A percentile compares a stretch with the other conserved stretches of the same genome.
Evolutionary conservation across 2,329 filamentous ascomycete species (phyloP).

Genomic region (Alternaria consortialis): DNA sequence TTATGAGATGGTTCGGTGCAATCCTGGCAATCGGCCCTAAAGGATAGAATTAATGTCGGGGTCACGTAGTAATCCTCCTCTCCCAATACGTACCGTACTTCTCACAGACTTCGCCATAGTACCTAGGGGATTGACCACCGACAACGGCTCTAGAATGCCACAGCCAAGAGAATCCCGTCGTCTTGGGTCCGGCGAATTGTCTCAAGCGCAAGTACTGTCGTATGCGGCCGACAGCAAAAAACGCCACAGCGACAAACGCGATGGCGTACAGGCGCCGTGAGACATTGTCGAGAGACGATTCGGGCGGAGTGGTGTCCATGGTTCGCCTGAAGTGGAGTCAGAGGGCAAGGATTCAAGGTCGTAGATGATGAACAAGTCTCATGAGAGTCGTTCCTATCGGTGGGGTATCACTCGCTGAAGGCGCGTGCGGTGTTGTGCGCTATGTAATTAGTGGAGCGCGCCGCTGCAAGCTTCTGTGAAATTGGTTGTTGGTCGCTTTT

Average conservation of each 20-base stretch:
- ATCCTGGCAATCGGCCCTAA: slow-evolving; percentile 55
- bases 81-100: slow-evolving; percentile 38
- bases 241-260: slow-evolving; percentile 22
- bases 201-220: slow-evolving; percentile 41
- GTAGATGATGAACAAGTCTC: neutral
- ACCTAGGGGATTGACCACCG: slow-evolving; percentile 33
- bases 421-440: slow-evolving; percentile 3
- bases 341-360: slow-evolving; percentile 8
- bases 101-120: slow-evolving; percentile 42
- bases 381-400: slow-evolving; percentile 8
- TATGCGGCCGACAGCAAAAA: slow-evolving; percentile 28
- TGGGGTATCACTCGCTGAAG: slow-evolving; percentile 10
- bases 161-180: slow-evolving; percentile 42
- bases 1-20: slow-evolving; percentile 61
- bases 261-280: slow-evolving; percentile 23
- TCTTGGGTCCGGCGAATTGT: slow-evolving; percentile 43
- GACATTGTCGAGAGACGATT: slow-evolving; percentile 17
- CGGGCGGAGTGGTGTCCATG: slow-evolving; percentile 19
- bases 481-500: neutral
- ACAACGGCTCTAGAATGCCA: slow-evolving; percentile 45
- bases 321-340: slow-evolving; percentile 5
- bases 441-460: slow-evolving; percentile 8
- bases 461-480: neutral
- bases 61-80: neutral
- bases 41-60: neutral